Evolutionary conservation across 2,329 filamentous ascomycete species (phyloP).

Genomic region (Aspergillus candidus): DNA sequence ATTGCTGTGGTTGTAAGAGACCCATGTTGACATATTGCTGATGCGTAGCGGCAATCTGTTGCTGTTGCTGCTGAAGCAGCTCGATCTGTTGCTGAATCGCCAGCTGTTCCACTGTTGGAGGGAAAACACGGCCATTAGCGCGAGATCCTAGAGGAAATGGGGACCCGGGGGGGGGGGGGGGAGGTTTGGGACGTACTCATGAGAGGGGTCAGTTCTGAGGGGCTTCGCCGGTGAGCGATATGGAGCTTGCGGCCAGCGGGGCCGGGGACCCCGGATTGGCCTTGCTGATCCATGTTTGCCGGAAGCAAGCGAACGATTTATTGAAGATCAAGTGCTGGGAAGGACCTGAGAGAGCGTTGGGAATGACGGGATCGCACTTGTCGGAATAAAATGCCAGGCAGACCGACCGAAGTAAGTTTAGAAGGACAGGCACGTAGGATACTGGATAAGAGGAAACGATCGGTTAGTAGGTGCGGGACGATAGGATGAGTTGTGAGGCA

Average conservation of each 20-base stretch:
- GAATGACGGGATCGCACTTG: slow-evolving; percentile 21
- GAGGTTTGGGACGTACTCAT: slow-evolving; percentile 71
- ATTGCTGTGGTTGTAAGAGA: slow-evolving; percentile 81
- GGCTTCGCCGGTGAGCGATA: slow-evolving; percentile 94
- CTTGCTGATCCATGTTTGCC: slow-evolving; percentile 59
- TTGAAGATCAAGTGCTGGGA: slow-evolving; percentile 11
- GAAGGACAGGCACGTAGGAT: slow-evolving; percentile 17
- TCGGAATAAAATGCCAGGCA: slow-evolving; percentile 21
- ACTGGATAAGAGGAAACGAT: slow-evolving; percentile 12
- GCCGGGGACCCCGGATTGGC: slow-evolving; percentile 53
- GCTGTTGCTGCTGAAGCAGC: slow-evolving; percentile 92
- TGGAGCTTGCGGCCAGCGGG: slow-evolving; percentile 85
- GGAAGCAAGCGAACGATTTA: slow-evolving; percentile 15
- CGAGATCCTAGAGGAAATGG: slow-evolving; percentile 27
- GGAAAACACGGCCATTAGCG: not conserved
- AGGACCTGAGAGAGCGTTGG: slow-evolving; percentile 19
- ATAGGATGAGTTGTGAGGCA: slow-evolving; percentile 4
- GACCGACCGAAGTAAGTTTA: slow-evolving; percentile 21
- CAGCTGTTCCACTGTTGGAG: slow-evolving; percentile 77
- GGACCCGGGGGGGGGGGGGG: too few relatives aligned
- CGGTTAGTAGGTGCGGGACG: slow-evolving; percentile 13
- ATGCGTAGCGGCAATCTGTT: slow-evolving; percentile 92
- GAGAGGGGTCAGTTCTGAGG: slow-evolving; percentile 91
- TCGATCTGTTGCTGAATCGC: slow-evolving; percentile 98
- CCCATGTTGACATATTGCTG: slow-evolving; percentile 98